Evolutionary conservation across 768 basidiomycete species (phyloP), one percentile per base, ranked within the genome.

Genomic region (Hygrophoropsis aurantiaca): DNA sequence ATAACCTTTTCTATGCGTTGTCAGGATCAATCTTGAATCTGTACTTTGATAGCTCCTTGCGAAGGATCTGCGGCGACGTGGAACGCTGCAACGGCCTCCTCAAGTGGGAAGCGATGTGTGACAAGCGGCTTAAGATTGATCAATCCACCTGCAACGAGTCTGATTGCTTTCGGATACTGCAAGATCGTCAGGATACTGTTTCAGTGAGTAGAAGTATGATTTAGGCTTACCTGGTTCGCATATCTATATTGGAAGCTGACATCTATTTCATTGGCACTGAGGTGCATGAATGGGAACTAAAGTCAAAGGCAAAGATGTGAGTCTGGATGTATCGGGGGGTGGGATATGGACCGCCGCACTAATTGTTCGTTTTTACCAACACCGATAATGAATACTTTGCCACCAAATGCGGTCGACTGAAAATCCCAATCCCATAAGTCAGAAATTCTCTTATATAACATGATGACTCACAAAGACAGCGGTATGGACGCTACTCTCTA

Each of bases 161-260:
- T 78, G 48, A 94, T 80, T 2, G 92, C 92, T 58, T 87, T 89
- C 9, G 90, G 90, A 66, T 92, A 94, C 74, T 85, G 67, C 32
- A 20, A 33, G 4, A 34, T 26, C 13, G 8, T 16, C 3, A 43
- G 30, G n/a, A n/a, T 34, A 34, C 10, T 34, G 32, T 34, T 10
- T 10, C 11, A 10, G 32, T 34, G 32, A 34, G 32, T 16, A n/a
- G 19, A 7, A 42, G 32, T 40, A n/a, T 40, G n/a, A n/a, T n/a
- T n/a, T n/a, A 7, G 36, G 16, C 20, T 32, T 52, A 74, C 78
- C 62, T 84, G 82, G 56, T 82, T 84, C 20, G 80, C 78, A 52
- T 85, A 85, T 20, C 84, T 80, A 58, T 83, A 85, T 62, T 81
- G 82, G 66, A 85, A 83, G 49, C 74, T 74, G 46, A 85, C 72